Evolutionary conservation across 2,329 filamentous ascomycete genomes (phyloP), one percentile per base, ranked within the genome.

Genomic region (Epichloe elymi): DNA sequence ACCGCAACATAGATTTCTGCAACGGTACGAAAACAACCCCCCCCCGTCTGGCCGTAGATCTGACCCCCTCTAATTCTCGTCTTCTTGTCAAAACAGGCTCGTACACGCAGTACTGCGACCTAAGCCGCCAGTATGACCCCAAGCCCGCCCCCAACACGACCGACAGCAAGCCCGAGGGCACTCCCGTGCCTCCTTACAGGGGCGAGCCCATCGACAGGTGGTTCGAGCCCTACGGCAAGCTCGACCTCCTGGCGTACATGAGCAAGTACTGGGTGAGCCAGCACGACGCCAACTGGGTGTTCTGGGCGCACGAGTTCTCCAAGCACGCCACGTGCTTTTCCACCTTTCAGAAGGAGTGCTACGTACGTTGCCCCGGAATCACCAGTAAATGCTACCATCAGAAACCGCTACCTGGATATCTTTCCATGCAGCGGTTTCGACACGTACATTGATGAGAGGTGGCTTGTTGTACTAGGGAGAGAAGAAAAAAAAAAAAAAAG

Each of bases 301-400:
- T 86, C 66, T 85, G 81, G 80, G 81, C 66, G 39, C 80, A 84
- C 67, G 80, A 85, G 61, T 84, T 81, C 69, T 74, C 71, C 66
- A 85, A 85, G 69, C 80, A 83, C 64, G 81, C 74, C 3, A 85
- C 81, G 14, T 86, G 82, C 71, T 85, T 70, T 69, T 79, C 74
- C 45, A 83, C 76, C 54, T 85, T 85, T 60, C 79, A 84, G 59
- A 65, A 71, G 5, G 73, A 77, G 33, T 86, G 82, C 73, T 85
- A 83, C 63, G 62, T 64, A 58, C 30, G 60, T 8, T 47, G 2
- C 38, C 40, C 15, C 5, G 5, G 19, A 26, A 26, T 26, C 23
- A 26, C 23, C 23, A 7, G 23, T 26, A 26, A 26, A 26, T 26
- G 6, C 5, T 23, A 23, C 20, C 20, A 23, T 23, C 20, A 23